A percentile compares a stretch with the other conserved stretches of the same genome.
These are phyloP conservation scores for Bipolaris oryzae DNA, from an alignment of 2,329 filamentous ascomycete genomes.

Conservation along the genomic window DNA sequence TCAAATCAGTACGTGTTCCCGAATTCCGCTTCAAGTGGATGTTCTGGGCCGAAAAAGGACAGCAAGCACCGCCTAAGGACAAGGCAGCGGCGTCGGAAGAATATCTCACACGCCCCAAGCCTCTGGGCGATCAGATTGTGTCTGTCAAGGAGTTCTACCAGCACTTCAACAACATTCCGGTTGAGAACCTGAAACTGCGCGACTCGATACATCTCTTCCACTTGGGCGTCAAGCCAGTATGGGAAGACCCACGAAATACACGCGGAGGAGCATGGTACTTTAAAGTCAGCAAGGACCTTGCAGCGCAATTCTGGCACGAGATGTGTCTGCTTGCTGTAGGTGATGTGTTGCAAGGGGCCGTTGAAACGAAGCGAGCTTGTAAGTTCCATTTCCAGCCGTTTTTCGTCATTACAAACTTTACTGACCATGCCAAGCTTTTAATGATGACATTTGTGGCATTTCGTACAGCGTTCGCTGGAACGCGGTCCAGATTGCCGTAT, in stretches of 20 bases:
- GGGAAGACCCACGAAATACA: constrained; percentile 86
- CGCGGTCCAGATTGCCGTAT: constrained; percentile 84
- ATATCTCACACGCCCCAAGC: constrained; percentile 56
- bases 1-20: constrained; percentile 55
- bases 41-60: constrained; percentile 58
- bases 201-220: constrained; percentile 77
- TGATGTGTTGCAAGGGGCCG: constrained; percentile 75
- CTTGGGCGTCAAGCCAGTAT: constrained; percentile 79
- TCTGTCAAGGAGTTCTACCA: constrained; percentile 58
- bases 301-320: constrained; percentile 78
- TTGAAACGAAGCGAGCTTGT: constrained; percentile 67
- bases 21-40: constrained; percentile 60
- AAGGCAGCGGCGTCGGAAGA: constrained; percentile 28
- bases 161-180: constrained; percentile 73
- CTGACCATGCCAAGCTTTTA: constrained; percentile 52
- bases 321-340: constrained; percentile 83
- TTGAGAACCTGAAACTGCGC: constrained; percentile 72
- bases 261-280: constrained; percentile 92
- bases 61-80: constrained; percentile 35
- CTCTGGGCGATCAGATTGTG: constrained; percentile 52
- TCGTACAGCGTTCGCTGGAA: constrained; percentile 89
- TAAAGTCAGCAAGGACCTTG: constrained; percentile 76
- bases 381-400: constrained; percentile 36
- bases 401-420: not conserved
- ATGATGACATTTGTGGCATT: constrained; percentile 85